phyloP scores from a whole-genome alignment of 2,329 filamentous ascomycete species.

The Tricladium varicosporioides region DNA sequence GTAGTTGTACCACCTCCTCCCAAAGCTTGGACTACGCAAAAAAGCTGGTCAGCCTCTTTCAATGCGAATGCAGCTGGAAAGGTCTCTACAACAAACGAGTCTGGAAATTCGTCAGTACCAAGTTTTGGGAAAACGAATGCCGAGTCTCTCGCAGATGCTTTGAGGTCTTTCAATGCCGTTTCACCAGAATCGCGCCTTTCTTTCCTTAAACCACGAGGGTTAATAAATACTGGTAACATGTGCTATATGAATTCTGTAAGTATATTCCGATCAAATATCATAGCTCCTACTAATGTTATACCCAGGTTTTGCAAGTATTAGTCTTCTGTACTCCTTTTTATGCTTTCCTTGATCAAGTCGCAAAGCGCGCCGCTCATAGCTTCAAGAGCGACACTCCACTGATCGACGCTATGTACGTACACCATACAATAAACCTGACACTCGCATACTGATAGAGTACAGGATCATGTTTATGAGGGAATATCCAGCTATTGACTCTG shows the following conservation, averaged over 20 bases:
- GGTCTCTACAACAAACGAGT: slow-evolving; percentile 33
- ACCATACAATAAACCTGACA: slow-evolving; percentile 6
- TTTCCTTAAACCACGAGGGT: slow-evolving; percentile 87
- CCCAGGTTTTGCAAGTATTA: slow-evolving; percentile 87
- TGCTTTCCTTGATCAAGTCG: slow-evolving; percentile 84
- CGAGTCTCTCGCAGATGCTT: slow-evolving; percentile 71
- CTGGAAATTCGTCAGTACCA: slow-evolving; percentile 34
- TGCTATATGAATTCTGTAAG: slow-evolving; percentile 99
- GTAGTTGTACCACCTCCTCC: slow-evolving; percentile 40
- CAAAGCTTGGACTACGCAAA: slow-evolving; percentile 44
- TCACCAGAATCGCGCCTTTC: slow-evolving; percentile 60
- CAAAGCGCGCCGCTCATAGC: slow-evolving; percentile 79
- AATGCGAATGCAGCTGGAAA: slow-evolving; percentile 45
- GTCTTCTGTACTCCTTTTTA: slow-evolving; percentile 94
- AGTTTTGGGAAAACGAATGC: slow-evolving; percentile 46
- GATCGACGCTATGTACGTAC: slow-evolving; percentile 85
- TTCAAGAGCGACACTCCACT: slow-evolving; percentile 95
- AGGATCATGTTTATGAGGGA: slow-evolving; percentile 97
- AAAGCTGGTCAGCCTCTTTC: slow-evolving; percentile 70
- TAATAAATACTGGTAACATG: slow-evolving; percentile 98
- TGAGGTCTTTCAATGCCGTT: slow-evolving; percentile 67
- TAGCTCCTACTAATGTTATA: slow-evolving; percentile 35
- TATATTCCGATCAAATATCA: slow-evolving; percentile 16
- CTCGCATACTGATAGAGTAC: background rate
- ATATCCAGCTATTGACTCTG: slow-evolving; percentile 82